These are phyloP conservation scores for Aureobasidium leucospermi DNA, from an alignment of 2,329 filamentous ascomycete genomes.

Conservation along the genomic window DNA sequence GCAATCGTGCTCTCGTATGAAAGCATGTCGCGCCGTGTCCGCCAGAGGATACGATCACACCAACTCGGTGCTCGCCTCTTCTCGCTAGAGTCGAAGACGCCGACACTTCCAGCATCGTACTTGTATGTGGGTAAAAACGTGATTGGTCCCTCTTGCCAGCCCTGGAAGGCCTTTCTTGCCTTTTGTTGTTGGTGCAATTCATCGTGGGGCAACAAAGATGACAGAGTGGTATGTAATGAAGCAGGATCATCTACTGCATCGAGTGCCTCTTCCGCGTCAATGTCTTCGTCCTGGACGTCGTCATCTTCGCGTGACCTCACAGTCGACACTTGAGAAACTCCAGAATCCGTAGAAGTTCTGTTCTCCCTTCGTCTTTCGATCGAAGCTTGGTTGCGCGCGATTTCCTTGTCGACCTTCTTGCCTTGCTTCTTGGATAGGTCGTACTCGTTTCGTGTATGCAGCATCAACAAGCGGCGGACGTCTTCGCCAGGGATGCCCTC, in stretches of 20 bases:
- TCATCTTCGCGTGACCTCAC: neutral
- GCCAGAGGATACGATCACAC: slow-evolving; percentile 90
- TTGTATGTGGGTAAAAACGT: slow-evolving; percentile 93
- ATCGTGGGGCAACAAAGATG: slow-evolving; percentile 82
- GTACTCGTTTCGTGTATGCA: slow-evolving; percentile 77
- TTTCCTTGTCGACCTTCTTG: slow-evolving; percentile 30
- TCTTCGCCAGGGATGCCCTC: slow-evolving; percentile 85
- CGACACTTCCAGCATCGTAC: slow-evolving; percentile 90
- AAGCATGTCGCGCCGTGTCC: slow-evolving; percentile 64
- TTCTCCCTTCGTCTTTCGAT: slow-evolving; percentile 1
- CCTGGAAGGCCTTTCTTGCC: slow-evolving; percentile 72
- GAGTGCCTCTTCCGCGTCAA: slow-evolving; percentile 4
- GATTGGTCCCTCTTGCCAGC: slow-evolving; percentile 84
- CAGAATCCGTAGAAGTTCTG: slow-evolving; percentile 10
- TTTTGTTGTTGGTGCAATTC: slow-evolving; percentile 71
- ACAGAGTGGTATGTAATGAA: slow-evolving; percentile 80
- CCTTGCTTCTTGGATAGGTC: slow-evolving; percentile 40
- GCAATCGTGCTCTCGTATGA: slow-evolving; percentile 55
- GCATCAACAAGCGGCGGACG: slow-evolving; percentile 72
- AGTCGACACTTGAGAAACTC: neutral
- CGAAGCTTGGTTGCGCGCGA: slow-evolving; percentile 16
- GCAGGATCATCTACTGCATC: slow-evolving; percentile 53
- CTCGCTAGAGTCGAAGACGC: slow-evolving; percentile 89
- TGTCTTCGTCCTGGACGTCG: neutral
- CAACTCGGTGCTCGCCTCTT: slow-evolving; percentile 89